phyloP scores from a whole-genome alignment of 139 green algal genomes.

The Diplosphaera chodatii region DNA sequence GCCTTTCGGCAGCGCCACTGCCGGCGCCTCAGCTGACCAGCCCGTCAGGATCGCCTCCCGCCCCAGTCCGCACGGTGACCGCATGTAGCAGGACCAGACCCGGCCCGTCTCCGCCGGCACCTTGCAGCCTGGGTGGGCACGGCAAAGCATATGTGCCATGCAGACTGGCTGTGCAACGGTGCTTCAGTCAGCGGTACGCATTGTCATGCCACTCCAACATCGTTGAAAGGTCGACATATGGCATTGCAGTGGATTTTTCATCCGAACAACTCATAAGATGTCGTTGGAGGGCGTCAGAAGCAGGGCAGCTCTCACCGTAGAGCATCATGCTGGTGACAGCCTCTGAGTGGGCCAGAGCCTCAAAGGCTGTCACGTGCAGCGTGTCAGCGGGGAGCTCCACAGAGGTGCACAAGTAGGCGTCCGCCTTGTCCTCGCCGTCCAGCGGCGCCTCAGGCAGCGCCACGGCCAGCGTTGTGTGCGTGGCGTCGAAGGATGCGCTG shows the following conservation, averaged over 20 bases:
- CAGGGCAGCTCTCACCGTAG: slow-evolving; percentile 53
- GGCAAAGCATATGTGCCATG: too few relatives aligned
- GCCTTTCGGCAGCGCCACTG: slow-evolving; percentile 52
- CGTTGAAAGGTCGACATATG: too few relatives aligned
- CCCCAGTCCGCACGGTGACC: slow-evolving; percentile 18
- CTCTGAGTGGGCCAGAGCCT: slow-evolving; percentile 48
- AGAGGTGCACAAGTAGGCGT: slow-evolving; percentile 60
- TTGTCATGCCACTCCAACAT: too few relatives aligned
- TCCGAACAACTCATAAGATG: too few relatives aligned
- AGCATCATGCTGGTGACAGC: slow-evolving; percentile 86
- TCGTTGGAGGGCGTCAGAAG: too few relatives aligned
- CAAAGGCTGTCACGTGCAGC: slow-evolving; percentile 58
- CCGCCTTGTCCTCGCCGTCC: slow-evolving; percentile 7
- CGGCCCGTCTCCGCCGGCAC: slow-evolving; percentile 15
- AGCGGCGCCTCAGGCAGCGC: slow-evolving; percentile 18
- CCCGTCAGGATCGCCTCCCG: slow-evolving; percentile 58
- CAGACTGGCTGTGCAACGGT: too few relatives aligned
- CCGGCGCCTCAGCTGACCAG: slow-evolving; percentile 72
- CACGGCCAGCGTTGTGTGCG: slow-evolving; percentile 1
- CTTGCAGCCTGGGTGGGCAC: slow-evolving; percentile 39
- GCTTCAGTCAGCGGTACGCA: too few relatives aligned
- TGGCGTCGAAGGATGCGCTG: not conserved
- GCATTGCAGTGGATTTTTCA: too few relatives aligned
- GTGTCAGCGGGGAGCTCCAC: slow-evolving; percentile 38
- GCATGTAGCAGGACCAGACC: slow-evolving; percentile 57